A percentile compares a stretch with the other conserved stretches of the same genome.
These are phyloP conservation scores for Trichoderma breve DNA, from an alignment of 2,329 filamentous ascomycete genomes.

Conservation along the genomic window DNA sequence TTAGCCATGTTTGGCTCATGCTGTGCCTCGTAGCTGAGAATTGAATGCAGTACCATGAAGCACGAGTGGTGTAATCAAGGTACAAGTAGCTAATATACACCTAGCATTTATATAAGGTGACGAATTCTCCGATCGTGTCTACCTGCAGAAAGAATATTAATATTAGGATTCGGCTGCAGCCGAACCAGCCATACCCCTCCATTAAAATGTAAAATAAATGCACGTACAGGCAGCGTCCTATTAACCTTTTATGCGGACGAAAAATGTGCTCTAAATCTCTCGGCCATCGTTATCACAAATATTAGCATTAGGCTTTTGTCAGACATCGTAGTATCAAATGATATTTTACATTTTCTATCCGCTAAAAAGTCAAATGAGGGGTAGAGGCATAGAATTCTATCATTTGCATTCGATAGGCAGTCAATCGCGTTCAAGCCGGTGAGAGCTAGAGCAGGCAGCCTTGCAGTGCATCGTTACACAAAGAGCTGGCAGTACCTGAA, in stretches of 20 bases:
- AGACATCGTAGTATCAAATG: not conserved
- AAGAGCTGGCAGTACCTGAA: not conserved
- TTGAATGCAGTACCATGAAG: not conserved
- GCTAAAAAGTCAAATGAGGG: not conserved
- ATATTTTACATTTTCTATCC: not conserved
- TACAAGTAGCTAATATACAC: not conserved
- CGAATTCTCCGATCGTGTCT: not conserved
- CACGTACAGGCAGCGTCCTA: not conserved
- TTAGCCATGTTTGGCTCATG: not conserved
- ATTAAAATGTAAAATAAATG: accelerated
- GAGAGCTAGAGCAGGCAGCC: not conserved
- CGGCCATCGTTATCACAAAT: not conserved
- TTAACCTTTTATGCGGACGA: not conserved
- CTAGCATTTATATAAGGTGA: not conserved
- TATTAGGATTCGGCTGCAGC: not conserved
- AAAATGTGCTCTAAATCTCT: not conserved
- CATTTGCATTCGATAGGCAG: not conserved
- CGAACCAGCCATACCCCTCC: not conserved
- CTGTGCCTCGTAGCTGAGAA: not conserved
- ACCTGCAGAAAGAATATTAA: not conserved
- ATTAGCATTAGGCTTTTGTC: not conserved
- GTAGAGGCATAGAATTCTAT: not conserved
- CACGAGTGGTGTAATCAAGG: not conserved
- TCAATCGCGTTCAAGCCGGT: not conserved
- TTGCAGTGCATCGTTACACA: not conserved